Evolutionary conservation across 2,329 filamentous ascomycete species (phyloP).

Genomic region (Microdochium trichocladiopsis): DNA sequence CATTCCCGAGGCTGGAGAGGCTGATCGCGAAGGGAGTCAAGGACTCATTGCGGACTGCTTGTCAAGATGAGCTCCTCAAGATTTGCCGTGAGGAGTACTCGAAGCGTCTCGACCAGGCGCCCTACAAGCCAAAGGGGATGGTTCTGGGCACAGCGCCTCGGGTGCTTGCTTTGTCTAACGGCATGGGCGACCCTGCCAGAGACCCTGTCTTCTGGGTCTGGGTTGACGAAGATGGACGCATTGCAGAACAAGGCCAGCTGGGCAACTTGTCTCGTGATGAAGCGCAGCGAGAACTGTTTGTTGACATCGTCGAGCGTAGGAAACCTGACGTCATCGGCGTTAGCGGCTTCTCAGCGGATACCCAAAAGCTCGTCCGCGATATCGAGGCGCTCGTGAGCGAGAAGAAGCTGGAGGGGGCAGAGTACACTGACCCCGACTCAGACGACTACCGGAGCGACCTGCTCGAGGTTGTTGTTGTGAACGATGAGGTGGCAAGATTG

Average conservation of each 20-base stretch:
- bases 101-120: constrained; percentile 87
- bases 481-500: constrained; percentile 93
- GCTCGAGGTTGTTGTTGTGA: constrained; percentile 84
- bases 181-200: constrained; percentile 63
- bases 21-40: constrained; percentile 89
- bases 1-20: constrained; percentile 73
- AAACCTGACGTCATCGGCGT: constrained; percentile 87
- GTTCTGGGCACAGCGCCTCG: constrained; percentile 80
- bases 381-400: constrained; percentile 72
- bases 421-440: constrained; percentile 75
- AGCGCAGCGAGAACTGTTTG: constrained; percentile 60
- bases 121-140: constrained; percentile 92
- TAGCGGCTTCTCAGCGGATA: constrained; percentile 82
- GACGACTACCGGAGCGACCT: constrained; percentile 70
- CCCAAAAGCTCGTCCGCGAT: constrained; percentile 75
- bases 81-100: constrained; percentile 84
- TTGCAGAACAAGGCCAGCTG: constrained; percentile 85
- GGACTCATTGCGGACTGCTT: constrained; percentile 87
- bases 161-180: constrained; percentile 81
- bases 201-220: constrained; percentile 88
- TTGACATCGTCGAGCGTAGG: constrained; percentile 70
- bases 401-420: constrained; percentile 68
- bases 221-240: constrained; percentile 85
- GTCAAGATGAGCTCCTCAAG: constrained; percentile 86
- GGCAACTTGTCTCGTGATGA: constrained; percentile 68